Evolutionary conservation across 768 basidiomycete species (phyloP), one percentile per base, ranked within the genome.

Genomic region (Suillus clintonianus): DNA sequence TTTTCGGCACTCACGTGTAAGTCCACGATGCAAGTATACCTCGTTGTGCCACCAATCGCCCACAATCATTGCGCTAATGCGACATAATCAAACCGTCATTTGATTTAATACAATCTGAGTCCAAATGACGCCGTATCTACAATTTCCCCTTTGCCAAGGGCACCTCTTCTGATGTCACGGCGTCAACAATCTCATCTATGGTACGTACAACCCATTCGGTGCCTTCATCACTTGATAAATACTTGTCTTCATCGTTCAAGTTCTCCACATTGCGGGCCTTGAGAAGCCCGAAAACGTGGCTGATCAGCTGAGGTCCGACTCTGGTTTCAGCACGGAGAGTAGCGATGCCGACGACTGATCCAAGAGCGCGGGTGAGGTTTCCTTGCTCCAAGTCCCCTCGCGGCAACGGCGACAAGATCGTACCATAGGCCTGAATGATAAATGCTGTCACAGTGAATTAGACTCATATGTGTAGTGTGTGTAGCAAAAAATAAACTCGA

Each of bases 231-330:
- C 85, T 90, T 27, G 90, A 82, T 45, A 96, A 84, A 89, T 90
- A 96, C 63, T 78, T 81, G 73, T 94, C 92, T 75, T 90, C 91
- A 68, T 85, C 83, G 67, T 78, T 87, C 67, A 86, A 80, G 41
- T 83, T 82, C 59, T 85, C 83, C 53, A 81, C 80, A 55, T 83
- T 71, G 61, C 90, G 89, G 24, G 92, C 91, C 76, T 95, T 97
- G 72, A 95, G 87, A 68, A 97, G 83, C 14, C 95, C 95, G 76
- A 93, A 95, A 56, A 91, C 89, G 74, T 97, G 95, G 74, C 92
- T 94, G 13, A 81, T 89, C 63, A 97, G 82, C 75, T 97, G 95
- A 8, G 94, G 92, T 27, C 87, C 92, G 65, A 96, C 95, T 53
- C 89, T 82, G 34, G 85, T 88, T 71, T 95, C 93, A 34, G 95